Evolutionary conservation across 1,139 yeast genomes (phyloP).

Genomic region (Taphrina populina): DNA sequence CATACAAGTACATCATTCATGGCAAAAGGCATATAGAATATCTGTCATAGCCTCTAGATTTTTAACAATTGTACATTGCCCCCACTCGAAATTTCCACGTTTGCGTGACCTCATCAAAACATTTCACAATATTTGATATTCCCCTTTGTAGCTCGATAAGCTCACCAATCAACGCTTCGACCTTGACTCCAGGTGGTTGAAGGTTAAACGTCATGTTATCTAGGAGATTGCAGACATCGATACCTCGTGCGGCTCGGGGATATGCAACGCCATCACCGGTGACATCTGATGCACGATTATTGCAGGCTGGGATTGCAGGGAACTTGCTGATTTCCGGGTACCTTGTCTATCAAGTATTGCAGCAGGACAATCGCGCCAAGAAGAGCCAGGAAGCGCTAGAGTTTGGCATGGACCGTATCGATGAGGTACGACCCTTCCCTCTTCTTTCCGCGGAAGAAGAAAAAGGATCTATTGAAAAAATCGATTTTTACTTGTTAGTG

Average conservation of each 20-base stretch:
- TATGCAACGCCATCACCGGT: not conserved
- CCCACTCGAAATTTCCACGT: too few relatives aligned
- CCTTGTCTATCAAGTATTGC: slow-evolving; percentile 1
- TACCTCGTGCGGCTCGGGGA: not conserved
- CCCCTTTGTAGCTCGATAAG: too few relatives aligned
- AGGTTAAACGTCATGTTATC: too few relatives aligned
- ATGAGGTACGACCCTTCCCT: not conserved
- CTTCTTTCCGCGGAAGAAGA: not conserved
- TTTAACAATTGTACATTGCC: too few relatives aligned
- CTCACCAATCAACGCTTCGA: too few relatives aligned
- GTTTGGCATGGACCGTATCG: slow-evolving; percentile 25
- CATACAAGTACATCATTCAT: too few relatives aligned
- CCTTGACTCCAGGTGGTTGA: too few relatives aligned
- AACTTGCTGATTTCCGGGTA: slow-evolving; percentile 1
- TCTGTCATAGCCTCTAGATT: too few relatives aligned
- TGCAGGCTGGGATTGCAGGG: slow-evolving; percentile 3
- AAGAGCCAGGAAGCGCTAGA: slow-evolving; percentile 1
- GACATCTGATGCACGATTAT: not conserved
- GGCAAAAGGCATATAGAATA: too few relatives aligned
- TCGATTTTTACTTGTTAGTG: not conserved
- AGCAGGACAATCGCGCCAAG: not conserved
- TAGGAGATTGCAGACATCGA: not conserved
- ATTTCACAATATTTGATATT: too few relatives aligned
- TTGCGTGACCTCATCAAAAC: too few relatives aligned
- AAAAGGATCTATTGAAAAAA: not conserved